phyloP scores from a whole-genome alignment of 2,329 filamentous ascomycete species.

The Capronia americana region DNA sequence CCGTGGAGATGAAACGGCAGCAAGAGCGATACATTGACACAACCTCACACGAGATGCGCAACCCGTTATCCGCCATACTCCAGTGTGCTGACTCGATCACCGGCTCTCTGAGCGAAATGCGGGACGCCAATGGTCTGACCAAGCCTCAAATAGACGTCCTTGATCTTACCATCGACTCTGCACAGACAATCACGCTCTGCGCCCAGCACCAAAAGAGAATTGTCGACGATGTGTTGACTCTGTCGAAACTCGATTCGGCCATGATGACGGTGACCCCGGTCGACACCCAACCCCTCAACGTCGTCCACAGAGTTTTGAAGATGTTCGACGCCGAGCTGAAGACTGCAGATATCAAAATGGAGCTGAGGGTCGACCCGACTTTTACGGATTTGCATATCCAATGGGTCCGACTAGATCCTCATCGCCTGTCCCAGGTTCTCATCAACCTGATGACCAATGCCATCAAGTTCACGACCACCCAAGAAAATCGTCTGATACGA shows the following conservation, averaged over 20 bases:
- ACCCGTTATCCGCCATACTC: conserved; percentile 63
- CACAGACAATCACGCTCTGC: conserved; percentile 78
- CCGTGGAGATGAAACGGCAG: conserved; percentile 77
- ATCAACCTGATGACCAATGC: conserved; percentile 83
- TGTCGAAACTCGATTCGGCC: conserved; percentile 77
- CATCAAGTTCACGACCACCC: conserved; percentile 76
- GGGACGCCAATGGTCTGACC: conserved; percentile 44
- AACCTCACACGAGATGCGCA: conserved; percentile 63
- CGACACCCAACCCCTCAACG: conserved; percentile 69
- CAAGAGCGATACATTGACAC: conserved; percentile 86
- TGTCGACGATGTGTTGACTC: conserved; percentile 75
- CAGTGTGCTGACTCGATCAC: conserved; percentile 61
- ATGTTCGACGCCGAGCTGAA: conserved; percentile 80
- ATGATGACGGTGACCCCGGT: conserved; percentile 75
- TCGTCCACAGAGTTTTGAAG: conserved; percentile 72
- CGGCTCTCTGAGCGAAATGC: conserved; percentile 60
- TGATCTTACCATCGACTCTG: conserved; percentile 69
- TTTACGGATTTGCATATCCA: conserved; percentile 65
- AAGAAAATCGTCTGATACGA: conserved; percentile 53
- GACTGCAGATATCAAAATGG: conserved; percentile 70
- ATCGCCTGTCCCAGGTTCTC: conserved; percentile 75
- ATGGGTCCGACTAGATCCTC: conserved; percentile 74
- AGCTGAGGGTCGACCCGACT: conserved; percentile 67
- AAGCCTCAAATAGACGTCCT: conserved; percentile 44
- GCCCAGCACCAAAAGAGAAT: conserved; percentile 81